Percentiles rank a stretch among this genome's conserved stretches.
phyloP scores from a whole-genome alignment of 2,329 filamentous ascomycete species.

The Cryphonectria parasitica region DNA sequence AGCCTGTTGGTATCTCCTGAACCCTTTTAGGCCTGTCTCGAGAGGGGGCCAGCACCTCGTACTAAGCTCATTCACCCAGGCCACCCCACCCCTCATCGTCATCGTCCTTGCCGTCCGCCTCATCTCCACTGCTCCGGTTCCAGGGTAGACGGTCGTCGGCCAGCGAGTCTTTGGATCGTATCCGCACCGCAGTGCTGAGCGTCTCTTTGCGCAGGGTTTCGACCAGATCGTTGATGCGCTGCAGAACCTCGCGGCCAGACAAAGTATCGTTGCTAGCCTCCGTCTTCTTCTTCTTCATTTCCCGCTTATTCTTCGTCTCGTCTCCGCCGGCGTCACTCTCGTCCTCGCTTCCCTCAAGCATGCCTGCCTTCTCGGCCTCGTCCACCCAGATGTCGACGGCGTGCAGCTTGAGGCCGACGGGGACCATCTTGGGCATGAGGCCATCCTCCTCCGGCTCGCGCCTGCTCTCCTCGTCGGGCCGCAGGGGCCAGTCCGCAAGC shows the following conservation, averaged over 20 bases:
- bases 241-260: slow-evolving; percentile 51
- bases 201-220: slow-evolving; percentile 59
- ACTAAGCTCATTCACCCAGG: slow-evolving; percentile 64
- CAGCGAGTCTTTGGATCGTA: slow-evolving; percentile 70
- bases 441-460: slow-evolving; percentile 39
- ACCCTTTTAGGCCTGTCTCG: not conserved
- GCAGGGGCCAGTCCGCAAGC: slow-evolving; percentile 42
- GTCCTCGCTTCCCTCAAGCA: slow-evolving; percentile 43
- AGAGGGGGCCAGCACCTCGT: not conserved
- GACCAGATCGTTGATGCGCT: slow-evolving; percentile 58
- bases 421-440: slow-evolving; percentile 51
- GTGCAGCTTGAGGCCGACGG: slow-evolving; percentile 85
- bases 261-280: slow-evolving; percentile 39
- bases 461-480: slow-evolving; percentile 37
- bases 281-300: slow-evolving; percentile 38
- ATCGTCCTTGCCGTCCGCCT: slow-evolving; percentile 44
- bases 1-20: not conserved
- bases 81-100: slow-evolving; percentile 68
- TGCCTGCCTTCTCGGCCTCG: slow-evolving; percentile 75
- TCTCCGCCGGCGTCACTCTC: slow-evolving; percentile 26
- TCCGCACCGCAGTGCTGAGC: slow-evolving; percentile 72
- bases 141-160: slow-evolving; percentile 74
- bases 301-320: not conserved
- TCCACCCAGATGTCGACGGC: slow-evolving; percentile 90
- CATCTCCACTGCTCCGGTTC: slow-evolving; percentile 49